These are phyloP conservation scores for Cryphonectria parasitica DNA, from an alignment of 2,329 filamentous ascomycete genomes.

Conservation along the genomic window DNA sequence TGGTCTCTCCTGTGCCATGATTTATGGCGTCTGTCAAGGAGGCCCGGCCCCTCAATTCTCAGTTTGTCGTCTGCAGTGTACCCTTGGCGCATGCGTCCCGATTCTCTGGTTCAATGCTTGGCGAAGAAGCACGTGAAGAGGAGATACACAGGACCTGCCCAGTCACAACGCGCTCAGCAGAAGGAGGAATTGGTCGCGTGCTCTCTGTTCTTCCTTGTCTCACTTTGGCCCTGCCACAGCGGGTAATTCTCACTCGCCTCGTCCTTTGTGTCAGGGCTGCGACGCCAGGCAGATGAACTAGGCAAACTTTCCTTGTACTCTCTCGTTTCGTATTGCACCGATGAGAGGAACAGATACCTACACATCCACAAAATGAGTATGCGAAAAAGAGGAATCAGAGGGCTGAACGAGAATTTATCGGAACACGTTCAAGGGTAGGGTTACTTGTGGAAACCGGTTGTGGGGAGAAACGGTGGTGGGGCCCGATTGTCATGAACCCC, in stretches of 20 bases:
- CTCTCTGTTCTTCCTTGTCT: background rate
- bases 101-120: slow-evolving; percentile 21
- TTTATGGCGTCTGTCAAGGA: background rate
- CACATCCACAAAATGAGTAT: background rate
- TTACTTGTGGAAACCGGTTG: background rate
- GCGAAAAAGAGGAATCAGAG: background rate
- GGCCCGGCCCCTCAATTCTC: background rate
- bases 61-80: background rate
- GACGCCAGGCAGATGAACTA: background rate
- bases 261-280: background rate
- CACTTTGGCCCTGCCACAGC: background rate
- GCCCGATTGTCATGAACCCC: slow-evolving; percentile 20
- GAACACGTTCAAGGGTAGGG: background rate
- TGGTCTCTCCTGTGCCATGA: background rate
- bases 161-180: background rate
- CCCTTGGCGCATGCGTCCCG: slow-evolving; percentile 18
- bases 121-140: slow-evolving; percentile 10
- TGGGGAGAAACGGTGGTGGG: slow-evolving; percentile 11
- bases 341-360: background rate
- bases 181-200: background rate
- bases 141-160: background rate
- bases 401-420: slow-evolving; percentile 20
- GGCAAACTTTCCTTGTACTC: background rate
- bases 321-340: background rate
- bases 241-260: background rate